A percentile compares a stretch with the other conserved stretches of the same genome.
These are phyloP conservation scores for Macrolepiota dolichaula DNA, from an alignment of 768 basidiomycete species.

Conservation along the genomic window DNA sequence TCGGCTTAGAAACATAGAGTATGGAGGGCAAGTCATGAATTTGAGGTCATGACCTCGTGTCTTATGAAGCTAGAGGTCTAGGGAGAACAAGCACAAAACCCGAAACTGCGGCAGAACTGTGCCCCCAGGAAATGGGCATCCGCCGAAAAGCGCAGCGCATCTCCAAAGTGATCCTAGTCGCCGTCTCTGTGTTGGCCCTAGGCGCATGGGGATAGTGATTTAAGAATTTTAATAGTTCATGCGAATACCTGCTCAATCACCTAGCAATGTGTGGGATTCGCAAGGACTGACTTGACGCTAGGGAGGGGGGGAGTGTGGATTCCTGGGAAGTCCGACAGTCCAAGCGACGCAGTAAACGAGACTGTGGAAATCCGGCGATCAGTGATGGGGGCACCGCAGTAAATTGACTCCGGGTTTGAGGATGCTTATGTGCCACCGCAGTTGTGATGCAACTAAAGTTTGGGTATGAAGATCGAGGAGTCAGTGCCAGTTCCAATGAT, in stretches of 20 bases:
- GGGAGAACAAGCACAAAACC: not conserved
- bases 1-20: not conserved
- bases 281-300: no score
- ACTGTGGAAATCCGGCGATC: not conserved
- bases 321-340: not conserved
- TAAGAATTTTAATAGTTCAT: not conserved
- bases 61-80: not conserved
- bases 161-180: not conserved
- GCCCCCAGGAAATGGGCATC: not conserved
- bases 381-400: not conserved
- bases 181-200: not conserved
- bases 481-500: not conserved
- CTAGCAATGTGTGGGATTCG: no score
- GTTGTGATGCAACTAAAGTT: not conserved
- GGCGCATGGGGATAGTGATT: not conserved
- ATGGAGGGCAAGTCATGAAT: not conserved
- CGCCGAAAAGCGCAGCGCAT: not conserved
- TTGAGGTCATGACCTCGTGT: not conserved
- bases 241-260: not conserved
- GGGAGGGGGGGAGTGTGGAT: no score
- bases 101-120: not conserved
- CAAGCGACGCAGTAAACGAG: conserved; percentile 4
- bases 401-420: conserved; percentile 2
- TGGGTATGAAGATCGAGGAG: not conserved
- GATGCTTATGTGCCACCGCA: not conserved